These are phyloP conservation scores for Platismatia glauca DNA, from an alignment of 495 filamentous ascomycete genomes.

Conservation along the genomic window DNA sequence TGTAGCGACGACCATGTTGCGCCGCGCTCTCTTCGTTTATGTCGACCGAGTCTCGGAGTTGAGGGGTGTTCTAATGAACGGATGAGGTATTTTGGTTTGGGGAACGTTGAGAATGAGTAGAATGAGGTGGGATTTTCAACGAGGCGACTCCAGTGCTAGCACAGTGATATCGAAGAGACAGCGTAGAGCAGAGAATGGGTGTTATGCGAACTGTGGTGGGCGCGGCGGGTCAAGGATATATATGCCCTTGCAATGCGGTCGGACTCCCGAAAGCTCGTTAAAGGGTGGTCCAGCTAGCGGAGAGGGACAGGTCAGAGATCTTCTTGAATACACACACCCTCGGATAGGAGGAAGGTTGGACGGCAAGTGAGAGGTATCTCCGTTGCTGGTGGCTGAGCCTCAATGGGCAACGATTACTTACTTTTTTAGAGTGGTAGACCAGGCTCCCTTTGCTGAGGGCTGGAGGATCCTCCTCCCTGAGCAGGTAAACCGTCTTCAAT, in stretches of 20 bases:
- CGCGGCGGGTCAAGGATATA: conserved; percentile 7
- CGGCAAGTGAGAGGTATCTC: conserved; percentile 5
- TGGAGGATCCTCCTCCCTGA: conserved; percentile 5
- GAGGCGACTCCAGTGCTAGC: neutral
- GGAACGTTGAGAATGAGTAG: neutral
- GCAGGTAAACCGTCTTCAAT: neutral
- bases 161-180: neutral
- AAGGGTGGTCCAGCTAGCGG: neutral
- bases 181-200: neutral
- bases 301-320: conserved; percentile 4
- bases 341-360: too few relatives aligned
- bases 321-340: neutral
- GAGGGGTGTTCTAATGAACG: neutral
- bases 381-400: conserved; percentile 10
- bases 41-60: neutral
- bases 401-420: conserved; percentile 7
- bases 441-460: conserved; percentile 1
- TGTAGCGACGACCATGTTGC: conserved; percentile 70
- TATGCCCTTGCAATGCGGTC: conserved; percentile 7
- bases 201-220: conserved; percentile 3
- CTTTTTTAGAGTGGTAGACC: neutral
- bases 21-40: conserved; percentile 2
- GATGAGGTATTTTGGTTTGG: neutral
- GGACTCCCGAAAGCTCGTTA: conserved; percentile 5
- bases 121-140: neutral